A percentile compares a stretch with the other conserved stretches of the same genome.
Conservation (phyloP, 805 yeast species). For the Candida anglica region DNA sequence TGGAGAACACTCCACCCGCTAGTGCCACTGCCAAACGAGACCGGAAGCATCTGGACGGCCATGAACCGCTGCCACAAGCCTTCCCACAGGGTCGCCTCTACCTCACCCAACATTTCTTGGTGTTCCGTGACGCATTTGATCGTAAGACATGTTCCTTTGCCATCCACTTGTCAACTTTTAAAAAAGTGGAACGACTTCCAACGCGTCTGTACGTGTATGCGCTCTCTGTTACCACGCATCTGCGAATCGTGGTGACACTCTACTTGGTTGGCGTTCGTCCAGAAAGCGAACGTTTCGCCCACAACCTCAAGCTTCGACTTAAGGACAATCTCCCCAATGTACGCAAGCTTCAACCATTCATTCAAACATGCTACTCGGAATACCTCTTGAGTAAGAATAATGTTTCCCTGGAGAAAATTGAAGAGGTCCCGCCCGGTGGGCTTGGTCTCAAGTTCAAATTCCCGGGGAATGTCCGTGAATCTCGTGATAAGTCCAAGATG, state of each 20-base stretch:
- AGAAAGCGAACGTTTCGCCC: conserved; percentile 78
- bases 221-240: conserved; percentile 63
- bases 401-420: conserved; percentile 36
- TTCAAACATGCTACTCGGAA: conserved; percentile 79
- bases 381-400: conserved; percentile 64
- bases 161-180: conserved; percentile 71
- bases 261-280: conserved; percentile 78
- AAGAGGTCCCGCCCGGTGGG: conserved; percentile 72
- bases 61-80: conserved; percentile 5
- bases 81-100: conserved; percentile 60
- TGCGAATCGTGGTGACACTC: conserved; percentile 57
- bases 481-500: conserved; percentile 80
- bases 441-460: conserved; percentile 79
- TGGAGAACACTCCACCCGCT: conserved; percentile 11
- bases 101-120: conserved; percentile 70
- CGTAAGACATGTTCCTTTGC: conserved; percentile 62
- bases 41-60: neutral
- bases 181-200: conserved; percentile 84
- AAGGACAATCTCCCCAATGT: conserved; percentile 62
- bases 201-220: conserved; percentile 75
- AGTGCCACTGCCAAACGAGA: neutral
- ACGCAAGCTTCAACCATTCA: conserved; percentile 57
- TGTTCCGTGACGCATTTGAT: conserved; percentile 71
- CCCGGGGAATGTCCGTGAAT: conserved; percentile 81
- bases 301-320: conserved; percentile 55